These are phyloP conservation scores for Phytophthora pluvialis DNA, from an alignment of 352 stramenopile genomes.

Conservation along the genomic window DNA sequence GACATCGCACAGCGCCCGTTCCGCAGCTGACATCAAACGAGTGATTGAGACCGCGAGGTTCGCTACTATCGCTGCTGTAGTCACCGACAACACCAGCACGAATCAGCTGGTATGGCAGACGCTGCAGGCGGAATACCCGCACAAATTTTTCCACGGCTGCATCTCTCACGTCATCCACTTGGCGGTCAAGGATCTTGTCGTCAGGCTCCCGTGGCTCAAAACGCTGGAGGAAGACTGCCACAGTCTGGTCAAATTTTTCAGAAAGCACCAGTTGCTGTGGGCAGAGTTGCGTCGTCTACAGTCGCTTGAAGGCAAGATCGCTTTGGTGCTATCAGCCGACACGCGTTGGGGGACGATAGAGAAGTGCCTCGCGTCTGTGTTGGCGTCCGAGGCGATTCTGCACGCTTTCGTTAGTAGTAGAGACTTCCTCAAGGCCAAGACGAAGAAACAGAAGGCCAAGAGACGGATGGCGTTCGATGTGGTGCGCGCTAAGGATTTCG, in stretches of 20 bases:
- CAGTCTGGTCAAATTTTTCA: neutral
- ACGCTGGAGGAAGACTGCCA: neutral
- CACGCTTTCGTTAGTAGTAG: neutral
- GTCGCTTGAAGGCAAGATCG: neutral
- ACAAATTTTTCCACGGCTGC: conserved; percentile 13
- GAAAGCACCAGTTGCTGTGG: conserved; percentile 10
- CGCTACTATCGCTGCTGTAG: neutral
- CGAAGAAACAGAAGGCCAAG: conserved; percentile 7
- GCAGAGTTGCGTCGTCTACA: conserved; percentile 2
- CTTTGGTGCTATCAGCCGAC: conserved; percentile 4
- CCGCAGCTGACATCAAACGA: neutral
- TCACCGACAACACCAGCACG: conserved; percentile 9
- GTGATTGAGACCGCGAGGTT: neutral
- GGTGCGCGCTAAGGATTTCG: neutral
- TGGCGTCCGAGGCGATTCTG: conserved; percentile 2
- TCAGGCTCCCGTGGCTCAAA: neutral
- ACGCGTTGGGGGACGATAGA: conserved; percentile 5
- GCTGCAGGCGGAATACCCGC: neutral
- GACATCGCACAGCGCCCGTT: neutral
- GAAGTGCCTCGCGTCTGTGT: neutral
- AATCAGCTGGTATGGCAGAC: neutral
- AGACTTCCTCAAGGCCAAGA: neutral
- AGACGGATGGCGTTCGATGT: conserved; percentile 3
- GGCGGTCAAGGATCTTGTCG: conserved; percentile 11
- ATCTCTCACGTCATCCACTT: conserved; percentile 11